Conservation (phyloP, 192 early-diverging fungal genomes). For the Diversispora epigaea region DNA sequence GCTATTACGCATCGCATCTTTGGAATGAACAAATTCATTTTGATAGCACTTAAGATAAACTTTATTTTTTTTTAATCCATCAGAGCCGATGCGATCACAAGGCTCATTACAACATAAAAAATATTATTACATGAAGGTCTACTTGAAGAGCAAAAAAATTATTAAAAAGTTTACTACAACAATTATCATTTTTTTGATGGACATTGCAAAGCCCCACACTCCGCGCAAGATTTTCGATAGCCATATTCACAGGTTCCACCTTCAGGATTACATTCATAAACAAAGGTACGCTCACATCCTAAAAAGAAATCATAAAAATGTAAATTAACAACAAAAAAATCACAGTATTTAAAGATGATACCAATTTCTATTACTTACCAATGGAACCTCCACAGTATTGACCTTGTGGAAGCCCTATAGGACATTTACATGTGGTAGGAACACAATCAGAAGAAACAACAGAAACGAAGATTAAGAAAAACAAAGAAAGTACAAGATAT, state of each 20-base stretch:
- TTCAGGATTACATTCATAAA: neutral
- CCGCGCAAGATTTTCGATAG: neutral
- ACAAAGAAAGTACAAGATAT: no score
- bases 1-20: no score
- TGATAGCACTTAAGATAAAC: no score
- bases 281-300: neutral
- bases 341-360: neutral
- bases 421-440: neutral
- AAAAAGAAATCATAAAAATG: neutral
- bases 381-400: neutral
- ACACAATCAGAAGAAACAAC: neutral
- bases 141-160: no score
- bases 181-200: neutral
- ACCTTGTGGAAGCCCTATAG: neutral
- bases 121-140: no score
- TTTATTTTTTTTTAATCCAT: no score
- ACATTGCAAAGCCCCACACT: neutral
- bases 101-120: no score
- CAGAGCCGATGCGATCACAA: no score
- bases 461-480: neutral
- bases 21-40: no score
- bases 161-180: no score
- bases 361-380: slow-evolving; percentile 1
- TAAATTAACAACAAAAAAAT: neutral
- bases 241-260: neutral